Percentiles rank a stretch among this genome's conserved stretches.
phyloP scores from a whole-genome alignment of 805 yeast species.

The Novakomyces olei region DNA sequence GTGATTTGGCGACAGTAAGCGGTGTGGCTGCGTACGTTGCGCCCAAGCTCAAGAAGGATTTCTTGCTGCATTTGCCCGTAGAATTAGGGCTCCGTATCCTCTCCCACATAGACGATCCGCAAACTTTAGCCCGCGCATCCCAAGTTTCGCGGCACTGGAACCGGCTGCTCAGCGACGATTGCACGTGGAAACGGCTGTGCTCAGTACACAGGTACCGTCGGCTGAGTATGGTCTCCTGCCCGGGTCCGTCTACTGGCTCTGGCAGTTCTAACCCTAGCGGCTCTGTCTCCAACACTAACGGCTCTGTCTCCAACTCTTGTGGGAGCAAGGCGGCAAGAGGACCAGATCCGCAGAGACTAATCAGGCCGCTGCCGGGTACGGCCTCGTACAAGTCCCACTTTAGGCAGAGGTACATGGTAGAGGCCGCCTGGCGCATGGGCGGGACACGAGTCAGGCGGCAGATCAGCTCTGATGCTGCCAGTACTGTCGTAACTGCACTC shows the following conservation, averaged over 20 bases:
- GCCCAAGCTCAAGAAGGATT: slow-evolving; percentile 20
- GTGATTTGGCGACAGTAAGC: slow-evolving; percentile 9
- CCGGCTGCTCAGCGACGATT: slow-evolving; percentile 19
- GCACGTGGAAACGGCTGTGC: slow-evolving; percentile 22
- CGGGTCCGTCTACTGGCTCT: background rate
- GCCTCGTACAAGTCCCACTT: slow-evolving; percentile 19
- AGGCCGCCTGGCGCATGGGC: slow-evolving; percentile 21
- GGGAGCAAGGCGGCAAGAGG: slow-evolving; percentile 3
- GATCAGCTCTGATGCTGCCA: slow-evolving; percentile 15
- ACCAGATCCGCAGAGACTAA: slow-evolving; percentile 4
- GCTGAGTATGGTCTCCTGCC: no score
- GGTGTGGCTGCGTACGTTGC: slow-evolving; percentile 13
- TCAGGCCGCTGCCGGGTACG: slow-evolving; percentile 13
- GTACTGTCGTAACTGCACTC: slow-evolving; percentile 22
- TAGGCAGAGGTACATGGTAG: slow-evolving; percentile 19
- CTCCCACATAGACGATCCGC: slow-evolving; percentile 63
- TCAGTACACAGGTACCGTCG: slow-evolving; percentile 2
- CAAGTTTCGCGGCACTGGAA: slow-evolving; percentile 75
- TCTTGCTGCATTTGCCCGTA: slow-evolving; percentile 36
- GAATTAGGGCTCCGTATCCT: slow-evolving; percentile 67
- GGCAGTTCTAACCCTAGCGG: slow-evolving; percentile 5
- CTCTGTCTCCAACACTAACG: background rate
- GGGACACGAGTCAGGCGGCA: slow-evolving; percentile 21
- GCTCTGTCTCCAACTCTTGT: slow-evolving; percentile 6
- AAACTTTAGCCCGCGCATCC: slow-evolving; percentile 74